A percentile compares a stretch with the other conserved stretches of the same genome.
phyloP scores from a whole-genome alignment of 768 basidiomycete genomes.

The Hebeloma cylindrosporum region DNA sequence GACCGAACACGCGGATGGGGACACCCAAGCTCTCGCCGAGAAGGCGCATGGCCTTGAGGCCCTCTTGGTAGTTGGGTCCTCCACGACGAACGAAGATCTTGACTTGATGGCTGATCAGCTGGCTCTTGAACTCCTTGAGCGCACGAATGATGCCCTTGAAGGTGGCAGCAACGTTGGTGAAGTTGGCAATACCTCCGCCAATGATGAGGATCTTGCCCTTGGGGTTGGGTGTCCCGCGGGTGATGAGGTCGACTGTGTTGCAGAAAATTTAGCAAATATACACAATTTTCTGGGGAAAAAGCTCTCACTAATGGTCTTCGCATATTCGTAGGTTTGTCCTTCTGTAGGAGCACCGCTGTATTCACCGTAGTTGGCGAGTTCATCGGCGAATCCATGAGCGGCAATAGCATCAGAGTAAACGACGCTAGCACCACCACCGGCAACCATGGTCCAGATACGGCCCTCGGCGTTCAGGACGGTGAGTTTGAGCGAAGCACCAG shows the following conservation, averaged over 20 bases:
- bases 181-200: constrained; percentile 99
- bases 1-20: constrained; percentile 95
- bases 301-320: constrained; percentile 89
- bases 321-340: constrained; percentile 99
- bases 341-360: constrained; percentile 98
- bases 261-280: not conserved
- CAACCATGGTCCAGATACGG: constrained; percentile 99
- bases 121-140: constrained; percentile 87
- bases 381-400: constrained; percentile 93
- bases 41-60: constrained; percentile 95
- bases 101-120: constrained; percentile 80
- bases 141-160: constrained; percentile 99
- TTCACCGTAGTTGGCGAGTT: constrained; percentile 99
- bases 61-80: constrained; percentile 99
- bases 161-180: constrained; percentile 98
- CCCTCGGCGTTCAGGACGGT: constrained; percentile 95
- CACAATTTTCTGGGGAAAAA: not conserved
- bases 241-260: constrained; percentile 81
- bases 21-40: constrained; percentile 97
- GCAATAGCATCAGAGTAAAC: constrained; percentile 80
- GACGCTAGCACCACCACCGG: constrained; percentile 83
- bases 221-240: constrained; percentile 77
- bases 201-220: constrained; percentile 99
- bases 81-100: constrained; percentile 97
- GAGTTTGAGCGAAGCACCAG: constrained; percentile 96